phyloP scores from a whole-genome alignment of 805 yeast genomes.

The Lachancea mirantina region DNA sequence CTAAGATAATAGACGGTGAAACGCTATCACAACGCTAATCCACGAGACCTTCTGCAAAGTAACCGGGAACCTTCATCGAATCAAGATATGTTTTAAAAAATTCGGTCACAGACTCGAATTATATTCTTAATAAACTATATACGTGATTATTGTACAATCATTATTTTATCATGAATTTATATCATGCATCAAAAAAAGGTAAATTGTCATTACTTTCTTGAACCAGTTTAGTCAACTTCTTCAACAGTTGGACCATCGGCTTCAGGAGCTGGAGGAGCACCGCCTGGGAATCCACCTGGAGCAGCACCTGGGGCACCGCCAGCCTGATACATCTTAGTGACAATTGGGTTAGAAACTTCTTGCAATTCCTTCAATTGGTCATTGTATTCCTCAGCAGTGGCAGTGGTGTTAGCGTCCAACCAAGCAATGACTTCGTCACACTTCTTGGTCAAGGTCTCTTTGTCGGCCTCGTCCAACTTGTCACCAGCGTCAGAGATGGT shows the following conservation, averaged over 20 bases:
- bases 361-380: slow-evolving; percentile 96
- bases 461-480: slow-evolving; percentile 67
- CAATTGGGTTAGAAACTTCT: slow-evolving; percentile 92
- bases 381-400: slow-evolving; percentile 84
- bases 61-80: no score
- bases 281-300: slow-evolving; percentile 58
- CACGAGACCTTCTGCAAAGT: no score
- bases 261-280: slow-evolving; percentile 55
- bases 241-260: slow-evolving; percentile 71
- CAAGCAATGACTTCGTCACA: slow-evolving; percentile 79
- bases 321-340: slow-evolving; percentile 92
- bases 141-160: no score
- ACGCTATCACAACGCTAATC: no score
- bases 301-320: slow-evolving; percentile 76
- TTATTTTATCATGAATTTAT: slow-evolving; percentile 1
- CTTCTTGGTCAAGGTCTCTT: slow-evolving; percentile 70
- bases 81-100: no score
- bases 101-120: not conserved
- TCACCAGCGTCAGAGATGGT: slow-evolving; percentile 71
- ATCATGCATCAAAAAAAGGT: slow-evolving; percentile 1
- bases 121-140: no score
- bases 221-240: slow-evolving; percentile 56
- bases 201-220: slow-evolving; percentile 5
- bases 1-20: no score
- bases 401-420: slow-evolving; percentile 91